phyloP scores from a whole-genome alignment of 345 rosid species.

The Eucalyptus albens region DNA sequence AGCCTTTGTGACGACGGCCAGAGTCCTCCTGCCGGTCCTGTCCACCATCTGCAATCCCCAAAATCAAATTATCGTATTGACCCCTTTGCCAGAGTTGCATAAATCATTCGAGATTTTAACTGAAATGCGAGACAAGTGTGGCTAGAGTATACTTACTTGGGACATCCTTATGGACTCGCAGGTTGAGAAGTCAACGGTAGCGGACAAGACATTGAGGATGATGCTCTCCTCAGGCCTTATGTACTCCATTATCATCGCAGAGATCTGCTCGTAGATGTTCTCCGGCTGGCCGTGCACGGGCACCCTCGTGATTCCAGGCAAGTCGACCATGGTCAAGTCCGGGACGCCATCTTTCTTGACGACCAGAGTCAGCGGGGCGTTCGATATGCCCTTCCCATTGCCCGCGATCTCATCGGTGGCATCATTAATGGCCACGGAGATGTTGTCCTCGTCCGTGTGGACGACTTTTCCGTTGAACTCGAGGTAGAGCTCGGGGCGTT shows the following conservation, averaged over 20 bases:
- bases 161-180: constrained; percentile 57
- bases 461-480: neutral
- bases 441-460: constrained; percentile 2
- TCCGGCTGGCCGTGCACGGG: constrained; percentile 44
- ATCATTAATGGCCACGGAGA: constrained; percentile 6
- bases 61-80: neutral
- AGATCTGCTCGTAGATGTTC: constrained; percentile 32
- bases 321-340: constrained; percentile 44
- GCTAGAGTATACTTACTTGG: neutral
- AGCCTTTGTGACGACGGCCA: constrained; percentile 38
- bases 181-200: constrained; percentile 22
- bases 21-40: constrained; percentile 24
- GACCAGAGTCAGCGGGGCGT: constrained; percentile 23
- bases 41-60: constrained; percentile 7
- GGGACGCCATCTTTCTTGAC: constrained; percentile 39
- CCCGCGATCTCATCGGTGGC: constrained; percentile 42
- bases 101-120: neutral
- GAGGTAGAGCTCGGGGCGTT: neutral
- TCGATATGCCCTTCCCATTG: constrained; percentile 28
- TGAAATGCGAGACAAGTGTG: neutral
- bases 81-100: neutral
- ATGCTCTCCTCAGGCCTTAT: constrained; percentile 34
- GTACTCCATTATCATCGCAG: constrained; percentile 26
- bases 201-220: constrained; percentile 34
- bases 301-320: constrained; percentile 47